These are phyloP conservation scores for Aspergillus arachidicola DNA, from an alignment of 2,329 filamentous ascomycete genomes.

Conservation along the genomic window DNA sequence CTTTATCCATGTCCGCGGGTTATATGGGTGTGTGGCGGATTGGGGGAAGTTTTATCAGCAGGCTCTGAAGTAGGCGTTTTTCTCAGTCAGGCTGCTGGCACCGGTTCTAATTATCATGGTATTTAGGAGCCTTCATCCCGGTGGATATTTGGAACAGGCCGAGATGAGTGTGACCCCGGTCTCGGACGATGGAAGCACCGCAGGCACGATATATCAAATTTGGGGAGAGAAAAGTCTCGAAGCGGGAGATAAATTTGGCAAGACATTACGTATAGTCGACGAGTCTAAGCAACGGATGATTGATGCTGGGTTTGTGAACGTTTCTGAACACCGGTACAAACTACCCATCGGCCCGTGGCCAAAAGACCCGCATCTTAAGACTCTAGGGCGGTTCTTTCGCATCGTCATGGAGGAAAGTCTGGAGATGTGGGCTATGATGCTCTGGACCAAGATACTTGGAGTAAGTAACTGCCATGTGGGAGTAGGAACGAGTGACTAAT, in stretches of 20 bases:
- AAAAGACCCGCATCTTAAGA: not conserved
- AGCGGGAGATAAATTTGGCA: conserved; percentile 20
- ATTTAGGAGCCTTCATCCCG: conserved; percentile 17
- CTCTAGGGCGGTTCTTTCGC: not conserved
- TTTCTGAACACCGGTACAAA: conserved; percentile 14
- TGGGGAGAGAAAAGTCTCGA: conserved; percentile 15
- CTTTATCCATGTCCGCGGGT: conserved; percentile 50
- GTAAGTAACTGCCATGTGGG: not conserved
- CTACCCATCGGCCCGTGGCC: conserved; percentile 1
- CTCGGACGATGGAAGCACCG: conserved; percentile 17
- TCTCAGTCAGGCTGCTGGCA: not conserved
- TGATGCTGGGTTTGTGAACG: conserved; percentile 28
- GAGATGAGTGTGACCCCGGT: conserved; percentile 32
- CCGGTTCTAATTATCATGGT: not conserved
- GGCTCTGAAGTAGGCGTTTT: not conserved
- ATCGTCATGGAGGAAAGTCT: not conserved
- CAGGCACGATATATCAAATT: conserved; percentile 10
- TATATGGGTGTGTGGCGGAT: conserved; percentile 50
- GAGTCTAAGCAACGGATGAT: conserved; percentile 17
- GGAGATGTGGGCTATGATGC: conserved; percentile 2
- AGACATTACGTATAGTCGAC: conserved; percentile 32
- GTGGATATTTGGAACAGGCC: conserved; percentile 42
- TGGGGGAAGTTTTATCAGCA: conserved; percentile 46
- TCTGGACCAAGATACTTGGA: not conserved
- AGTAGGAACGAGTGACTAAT: not conserved